Conservation (phyloP, 2,329 filamentous ascomycete genomes). For the Apiospora saccharicola region DNA sequence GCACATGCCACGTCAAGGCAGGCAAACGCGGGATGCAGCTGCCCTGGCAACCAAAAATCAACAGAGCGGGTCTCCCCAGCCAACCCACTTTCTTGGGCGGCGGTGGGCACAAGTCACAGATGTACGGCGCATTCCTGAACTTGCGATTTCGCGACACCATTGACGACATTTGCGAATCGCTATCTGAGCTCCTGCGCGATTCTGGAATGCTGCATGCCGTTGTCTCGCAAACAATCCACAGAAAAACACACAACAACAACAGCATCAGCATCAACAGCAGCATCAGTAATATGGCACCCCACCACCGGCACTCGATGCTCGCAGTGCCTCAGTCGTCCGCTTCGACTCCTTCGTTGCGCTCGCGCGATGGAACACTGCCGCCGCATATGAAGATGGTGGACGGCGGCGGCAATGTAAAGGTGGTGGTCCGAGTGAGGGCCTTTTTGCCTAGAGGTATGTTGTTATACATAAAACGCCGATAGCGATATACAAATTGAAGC, state of each 20-base stretch:
- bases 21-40: constrained; percentile 2
- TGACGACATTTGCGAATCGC: constrained; percentile 29
- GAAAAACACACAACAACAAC: not conserved
- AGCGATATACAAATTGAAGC: not conserved
- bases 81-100: constrained; percentile 20
- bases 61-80: constrained; percentile 2
- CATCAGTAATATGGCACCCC: not conserved
- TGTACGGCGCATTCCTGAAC: constrained; percentile 36
- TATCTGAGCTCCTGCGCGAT: constrained; percentile 16
- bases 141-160: constrained; percentile 37
- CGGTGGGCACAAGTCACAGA: not conserved
- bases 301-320: constrained; percentile 16
- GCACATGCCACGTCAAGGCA: constrained; percentile 14
- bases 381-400: constrained; percentile 64
- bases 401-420: constrained; percentile 78
- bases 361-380: constrained; percentile 72
- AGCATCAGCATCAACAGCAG: not conserved
- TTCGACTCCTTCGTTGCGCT: constrained; percentile 80
- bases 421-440: constrained; percentile 81
- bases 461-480: not conserved
- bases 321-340: constrained; percentile 62
- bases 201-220: constrained; percentile 22
- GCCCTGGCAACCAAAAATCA: constrained; percentile 20
- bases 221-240: not conserved
- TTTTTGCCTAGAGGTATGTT: constrained; percentile 78